phyloP scores from a whole-genome alignment of 1,139 yeast genomes.

The Geotrichum bryndzae region DNA sequence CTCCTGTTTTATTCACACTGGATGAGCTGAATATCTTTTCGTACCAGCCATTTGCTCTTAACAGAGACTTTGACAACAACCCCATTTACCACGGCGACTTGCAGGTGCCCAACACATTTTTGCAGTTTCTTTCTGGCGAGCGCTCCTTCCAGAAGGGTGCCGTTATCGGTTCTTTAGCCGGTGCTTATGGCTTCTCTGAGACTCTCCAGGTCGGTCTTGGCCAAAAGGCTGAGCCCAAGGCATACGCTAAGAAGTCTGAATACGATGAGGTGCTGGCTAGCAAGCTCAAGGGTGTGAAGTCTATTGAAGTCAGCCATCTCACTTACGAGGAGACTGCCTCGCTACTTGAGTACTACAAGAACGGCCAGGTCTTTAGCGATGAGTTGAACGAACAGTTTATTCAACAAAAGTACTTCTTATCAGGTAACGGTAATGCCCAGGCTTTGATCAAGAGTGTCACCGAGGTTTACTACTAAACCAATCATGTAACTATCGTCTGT shows the following conservation, averaged over 20 bases:
- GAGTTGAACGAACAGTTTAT: conserved; percentile 39
- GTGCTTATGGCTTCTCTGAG: conserved; percentile 42
- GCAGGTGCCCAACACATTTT: conserved; percentile 58
- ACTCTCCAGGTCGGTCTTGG: conserved; percentile 63
- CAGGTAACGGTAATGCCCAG: conserved; percentile 40
- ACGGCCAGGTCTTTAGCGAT: conserved; percentile 51
- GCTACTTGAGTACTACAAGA: conserved; percentile 49
- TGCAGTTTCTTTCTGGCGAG: conserved; percentile 54
- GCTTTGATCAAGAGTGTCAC: conserved; percentile 13
- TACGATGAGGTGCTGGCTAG: conserved; percentile 55
- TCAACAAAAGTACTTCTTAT: conserved; percentile 51
- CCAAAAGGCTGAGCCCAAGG: conserved; percentile 44
- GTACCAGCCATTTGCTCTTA: conserved; percentile 51
- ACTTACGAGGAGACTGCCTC: conserved; percentile 49
- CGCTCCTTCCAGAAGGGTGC: conserved; percentile 53
- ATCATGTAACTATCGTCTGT: background rate
- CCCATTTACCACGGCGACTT: conserved; percentile 58
- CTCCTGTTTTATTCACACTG: conserved; percentile 64
- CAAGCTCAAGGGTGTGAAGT: conserved; percentile 39
- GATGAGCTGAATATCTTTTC: conserved; percentile 71
- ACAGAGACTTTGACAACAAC: conserved; percentile 53
- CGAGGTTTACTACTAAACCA: conserved; percentile 6
- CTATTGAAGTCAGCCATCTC: conserved; percentile 47
- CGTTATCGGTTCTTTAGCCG: conserved; percentile 53
- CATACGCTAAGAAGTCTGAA: conserved; percentile 46